phyloP scores from a whole-genome alignment of 176 grass and related monocot species.

The Oryza glumipatula region DNA sequence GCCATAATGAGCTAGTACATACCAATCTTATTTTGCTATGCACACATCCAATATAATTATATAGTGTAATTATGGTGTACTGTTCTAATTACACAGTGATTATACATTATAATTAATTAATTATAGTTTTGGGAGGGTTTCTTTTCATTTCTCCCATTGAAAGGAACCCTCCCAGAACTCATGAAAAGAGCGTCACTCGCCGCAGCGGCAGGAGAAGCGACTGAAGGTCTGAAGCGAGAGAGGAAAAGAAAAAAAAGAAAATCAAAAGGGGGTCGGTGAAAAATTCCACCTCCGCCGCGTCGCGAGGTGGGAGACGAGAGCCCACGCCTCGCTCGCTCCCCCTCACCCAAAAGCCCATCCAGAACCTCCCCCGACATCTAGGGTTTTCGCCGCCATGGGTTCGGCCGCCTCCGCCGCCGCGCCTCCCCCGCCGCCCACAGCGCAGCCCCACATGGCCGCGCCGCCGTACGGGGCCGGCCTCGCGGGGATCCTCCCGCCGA shows the following conservation, averaged over 20 bases:
- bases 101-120: no score
- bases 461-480: constrained; percentile 65
- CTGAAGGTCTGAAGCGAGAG: neutral
- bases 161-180: constrained; percentile 50
- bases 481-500: constrained; percentile 71
- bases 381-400: constrained; percentile 71
- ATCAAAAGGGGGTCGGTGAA: neutral
- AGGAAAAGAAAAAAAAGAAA: neutral
- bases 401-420: constrained; percentile 50
- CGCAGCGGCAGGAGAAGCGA: neutral
- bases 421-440: constrained; percentile 34
- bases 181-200: neutral
- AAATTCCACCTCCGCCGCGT: constrained; percentile 28
- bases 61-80: no score
- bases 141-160: no score
- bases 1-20: no score
- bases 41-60: no score
- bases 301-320: constrained; percentile 39
- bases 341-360: constrained; percentile 25
- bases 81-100: no score
- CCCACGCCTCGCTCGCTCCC: neutral
- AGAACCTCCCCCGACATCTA: constrained; percentile 22
- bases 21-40: no score
- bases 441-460: constrained; percentile 25
- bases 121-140: no score